Evolutionary conservation across 1,284 basidiomycete genomes (phyloP).

Genomic region (Amylostereum chailletii): DNA sequence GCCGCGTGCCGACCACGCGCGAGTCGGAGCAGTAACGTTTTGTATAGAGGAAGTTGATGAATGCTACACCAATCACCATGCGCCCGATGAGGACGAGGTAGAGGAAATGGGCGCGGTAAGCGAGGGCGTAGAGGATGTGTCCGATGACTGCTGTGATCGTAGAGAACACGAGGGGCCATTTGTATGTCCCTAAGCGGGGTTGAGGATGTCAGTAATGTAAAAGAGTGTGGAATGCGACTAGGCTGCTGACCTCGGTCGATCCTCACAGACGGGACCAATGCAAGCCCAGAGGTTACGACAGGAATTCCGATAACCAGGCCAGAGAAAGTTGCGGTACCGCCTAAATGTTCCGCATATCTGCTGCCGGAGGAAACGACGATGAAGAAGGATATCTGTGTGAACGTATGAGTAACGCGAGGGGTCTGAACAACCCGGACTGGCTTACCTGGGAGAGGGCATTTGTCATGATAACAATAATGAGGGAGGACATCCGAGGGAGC

Average conservation of each 20-base stretch:
- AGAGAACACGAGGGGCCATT: constrained; percentile 31
- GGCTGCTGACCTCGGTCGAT: constrained; percentile 42
- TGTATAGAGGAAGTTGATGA: constrained; percentile 38
- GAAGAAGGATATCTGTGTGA: constrained; percentile 51
- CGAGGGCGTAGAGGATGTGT: constrained; percentile 33
- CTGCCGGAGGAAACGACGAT: constrained; percentile 60
- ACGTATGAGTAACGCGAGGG: not conserved
- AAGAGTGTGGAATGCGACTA: not conserved
- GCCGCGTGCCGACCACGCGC: constrained; percentile 59
- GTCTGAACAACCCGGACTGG: not conserved
- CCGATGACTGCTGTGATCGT: constrained; percentile 34
- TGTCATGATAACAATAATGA: constrained; percentile 33
- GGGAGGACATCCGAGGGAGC: constrained; percentile 34
- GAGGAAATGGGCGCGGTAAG: constrained; percentile 36
- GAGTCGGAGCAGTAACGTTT: constrained; percentile 62
- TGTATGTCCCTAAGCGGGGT: constrained; percentile 38
- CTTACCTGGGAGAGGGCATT: constrained; percentile 39
- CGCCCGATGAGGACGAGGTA: constrained; percentile 42
- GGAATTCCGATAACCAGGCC: constrained; percentile 67
- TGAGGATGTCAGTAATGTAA: not conserved
- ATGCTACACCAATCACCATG: constrained; percentile 40
- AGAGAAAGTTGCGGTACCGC: constrained; percentile 57
- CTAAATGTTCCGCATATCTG: constrained; percentile 51
- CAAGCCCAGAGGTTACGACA: constrained; percentile 45
- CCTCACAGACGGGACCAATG: constrained; percentile 47